A percentile compares a stretch with the other conserved stretches of the same genome.
Evolutionary conservation across 2,329 filamentous ascomycete species (phyloP).

Genomic region (Xylariaceae sp.): DNA sequence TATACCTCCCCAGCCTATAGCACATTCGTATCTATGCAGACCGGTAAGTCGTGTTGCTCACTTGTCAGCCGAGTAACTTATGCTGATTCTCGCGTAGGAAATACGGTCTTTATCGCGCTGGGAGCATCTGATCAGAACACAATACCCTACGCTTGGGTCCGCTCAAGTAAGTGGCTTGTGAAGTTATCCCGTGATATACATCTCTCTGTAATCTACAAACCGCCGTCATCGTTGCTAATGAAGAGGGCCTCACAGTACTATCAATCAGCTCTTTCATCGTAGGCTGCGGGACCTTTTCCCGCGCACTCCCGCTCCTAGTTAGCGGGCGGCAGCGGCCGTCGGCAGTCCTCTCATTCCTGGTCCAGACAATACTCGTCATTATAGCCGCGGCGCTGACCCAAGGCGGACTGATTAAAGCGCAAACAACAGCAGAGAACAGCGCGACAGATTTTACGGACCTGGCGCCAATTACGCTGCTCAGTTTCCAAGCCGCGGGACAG

Average conservation of each 20-base stretch:
- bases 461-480: conserved; percentile 43
- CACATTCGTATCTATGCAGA: conserved; percentile 41
- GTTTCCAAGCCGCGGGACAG: conserved; percentile 53
- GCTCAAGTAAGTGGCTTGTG: conserved; percentile 27
- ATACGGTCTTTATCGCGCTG: conserved; percentile 41
- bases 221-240: not conserved
- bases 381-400: conserved; percentile 28
- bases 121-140: conserved; percentile 38
- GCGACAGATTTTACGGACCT: conserved; percentile 27
- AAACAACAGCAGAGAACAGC: conserved; percentile 20
- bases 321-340: conserved; percentile 27
- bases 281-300: conserved; percentile 39
- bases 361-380: conserved; percentile 26
- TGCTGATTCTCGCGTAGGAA: conserved; percentile 25
- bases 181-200: not conserved
- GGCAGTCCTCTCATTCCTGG: conserved; percentile 25
- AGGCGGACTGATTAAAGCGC: conserved; percentile 26
- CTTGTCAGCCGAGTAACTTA: not conserved
- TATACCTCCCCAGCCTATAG: conserved; percentile 32
- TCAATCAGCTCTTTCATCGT: conserved; percentile 40
- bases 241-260: conserved; percentile 26
- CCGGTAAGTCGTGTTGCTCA: conserved; percentile 19
- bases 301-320: conserved; percentile 29
- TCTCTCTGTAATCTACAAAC: not conserved
- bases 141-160: conserved; percentile 39